These are phyloP conservation scores for Trametes cingulata DNA, from an alignment of 768 basidiomycete genomes.

Conservation along the genomic window DNA sequence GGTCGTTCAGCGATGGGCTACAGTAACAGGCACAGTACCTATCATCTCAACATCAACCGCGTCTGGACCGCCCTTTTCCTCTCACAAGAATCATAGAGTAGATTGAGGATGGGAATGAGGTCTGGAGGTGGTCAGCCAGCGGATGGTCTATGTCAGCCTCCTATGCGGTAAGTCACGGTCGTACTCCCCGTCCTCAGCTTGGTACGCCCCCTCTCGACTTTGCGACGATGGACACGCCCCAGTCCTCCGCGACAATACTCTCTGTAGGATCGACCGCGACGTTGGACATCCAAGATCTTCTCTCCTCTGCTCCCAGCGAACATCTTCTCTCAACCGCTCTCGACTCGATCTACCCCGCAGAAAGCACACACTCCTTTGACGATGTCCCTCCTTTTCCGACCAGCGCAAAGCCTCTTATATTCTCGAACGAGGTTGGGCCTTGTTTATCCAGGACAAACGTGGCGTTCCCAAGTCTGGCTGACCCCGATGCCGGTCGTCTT, in stretches of 20 bases:
- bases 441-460: background rate
- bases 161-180: background rate
- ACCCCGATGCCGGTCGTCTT: background rate
- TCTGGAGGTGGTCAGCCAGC: no score
- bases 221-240: background rate
- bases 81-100: no score
- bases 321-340: slow-evolving; percentile 27
- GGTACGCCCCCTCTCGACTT: background rate
- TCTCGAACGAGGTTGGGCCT: slow-evolving; percentile 17
- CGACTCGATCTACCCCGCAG: slow-evolving; percentile 17
- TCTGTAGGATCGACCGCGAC: slow-evolving; percentile 14
- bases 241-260: background rate
- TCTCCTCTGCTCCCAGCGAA: slow-evolving; percentile 13
- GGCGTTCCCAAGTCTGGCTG: background rate
- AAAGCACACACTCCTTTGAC: slow-evolving; percentile 26
- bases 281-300: slow-evolving; percentile 16
- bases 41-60: no score
- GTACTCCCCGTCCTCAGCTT: background rate
- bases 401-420: slow-evolving; percentile 30
- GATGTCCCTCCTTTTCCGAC: slow-evolving; percentile 36
- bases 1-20: no score
- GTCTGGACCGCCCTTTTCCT: no score
- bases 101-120: no score
- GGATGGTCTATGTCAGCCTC: no score
- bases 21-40: no score